These are phyloP conservation scores for Saturnispora gosingensis DNA, from an alignment of 805 yeast species.

Conservation along the genomic window DNA sequence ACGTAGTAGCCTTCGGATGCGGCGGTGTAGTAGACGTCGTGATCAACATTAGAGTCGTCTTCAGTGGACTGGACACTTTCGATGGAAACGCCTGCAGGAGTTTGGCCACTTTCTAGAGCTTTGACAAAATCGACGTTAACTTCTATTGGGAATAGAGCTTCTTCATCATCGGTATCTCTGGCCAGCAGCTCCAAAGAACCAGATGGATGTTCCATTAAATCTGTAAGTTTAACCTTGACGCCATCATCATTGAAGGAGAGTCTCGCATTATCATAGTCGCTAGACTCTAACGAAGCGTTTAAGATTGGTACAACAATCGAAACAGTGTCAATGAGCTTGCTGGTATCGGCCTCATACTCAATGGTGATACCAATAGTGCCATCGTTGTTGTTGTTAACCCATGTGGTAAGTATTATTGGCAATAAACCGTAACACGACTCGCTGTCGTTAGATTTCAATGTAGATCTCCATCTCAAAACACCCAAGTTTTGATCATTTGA, in stretches of 20 bases:
- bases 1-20: conserved; percentile 52
- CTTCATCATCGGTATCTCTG: conserved; percentile 62
- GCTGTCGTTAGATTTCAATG: conserved; percentile 40
- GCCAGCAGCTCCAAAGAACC: conserved; percentile 78
- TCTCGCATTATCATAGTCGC: conserved; percentile 45
- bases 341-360: conserved; percentile 70
- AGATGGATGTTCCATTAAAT: conserved; percentile 37
- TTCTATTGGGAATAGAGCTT: conserved; percentile 80
- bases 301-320: conserved; percentile 57
- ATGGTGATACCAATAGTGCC: conserved; percentile 66
- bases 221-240: conserved; percentile 52
- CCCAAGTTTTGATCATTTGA: conserved; percentile 84
- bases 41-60: conserved; percentile 46
- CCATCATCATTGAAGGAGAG: conserved; percentile 61
- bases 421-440: conserved; percentile 42
- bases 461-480: conserved; percentile 85
- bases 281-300: conserved; percentile 43
- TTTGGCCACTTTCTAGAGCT: conserved; percentile 19
- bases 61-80: conserved; percentile 49
- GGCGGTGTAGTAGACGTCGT: conserved; percentile 52
- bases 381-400: conserved; percentile 64
- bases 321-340: conserved; percentile 44
- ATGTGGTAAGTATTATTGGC: conserved; percentile 72
- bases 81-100: conserved; percentile 55
- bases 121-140: conserved; percentile 45